phyloP scores from a whole-genome alignment of 345 rosid species.

The Eucalyptus tenuipes region DNA sequence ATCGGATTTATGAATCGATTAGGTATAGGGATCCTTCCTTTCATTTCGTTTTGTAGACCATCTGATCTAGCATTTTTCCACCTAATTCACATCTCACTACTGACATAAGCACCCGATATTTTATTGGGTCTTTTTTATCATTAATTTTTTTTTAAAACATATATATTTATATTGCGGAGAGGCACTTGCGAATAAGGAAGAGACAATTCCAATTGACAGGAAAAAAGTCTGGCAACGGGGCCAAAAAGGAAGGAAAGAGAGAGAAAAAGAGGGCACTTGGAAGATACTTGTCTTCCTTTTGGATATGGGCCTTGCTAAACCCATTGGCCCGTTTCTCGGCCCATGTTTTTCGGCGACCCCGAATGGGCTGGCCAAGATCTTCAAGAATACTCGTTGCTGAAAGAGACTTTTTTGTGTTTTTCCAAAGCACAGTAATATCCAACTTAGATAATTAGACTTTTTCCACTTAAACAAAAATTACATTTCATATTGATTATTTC shows the following conservation, averaged over 20 bases:
- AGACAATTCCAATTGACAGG: neutral
- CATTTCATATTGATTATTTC: no score
- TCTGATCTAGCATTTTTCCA: neutral
- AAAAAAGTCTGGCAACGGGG: neutral
- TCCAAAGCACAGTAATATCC: neutral
- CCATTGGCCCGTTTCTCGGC: neutral
- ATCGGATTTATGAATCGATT: accelerated
- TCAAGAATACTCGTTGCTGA: neutral
- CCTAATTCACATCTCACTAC: neutral
- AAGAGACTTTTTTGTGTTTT: neutral
- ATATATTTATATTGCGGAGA: neutral
- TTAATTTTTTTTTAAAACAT: neutral
- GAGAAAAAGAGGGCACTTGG: neutral
- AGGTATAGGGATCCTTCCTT: neutral
- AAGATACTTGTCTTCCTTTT: neutral
- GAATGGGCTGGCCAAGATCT: neutral
- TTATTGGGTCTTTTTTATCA: neutral
- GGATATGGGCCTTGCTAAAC: neutral
- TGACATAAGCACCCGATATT: neutral
- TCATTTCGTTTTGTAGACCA: neutral
- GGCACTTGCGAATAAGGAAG: neutral
- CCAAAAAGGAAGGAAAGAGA: neutral
- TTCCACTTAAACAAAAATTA: no score
- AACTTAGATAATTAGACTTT: neutral
- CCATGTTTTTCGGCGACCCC: neutral